These are phyloP conservation scores for Blastomyces gilchristii DNA, from an alignment of 2,329 filamentous ascomycete species.

Conservation along the genomic window DNA sequence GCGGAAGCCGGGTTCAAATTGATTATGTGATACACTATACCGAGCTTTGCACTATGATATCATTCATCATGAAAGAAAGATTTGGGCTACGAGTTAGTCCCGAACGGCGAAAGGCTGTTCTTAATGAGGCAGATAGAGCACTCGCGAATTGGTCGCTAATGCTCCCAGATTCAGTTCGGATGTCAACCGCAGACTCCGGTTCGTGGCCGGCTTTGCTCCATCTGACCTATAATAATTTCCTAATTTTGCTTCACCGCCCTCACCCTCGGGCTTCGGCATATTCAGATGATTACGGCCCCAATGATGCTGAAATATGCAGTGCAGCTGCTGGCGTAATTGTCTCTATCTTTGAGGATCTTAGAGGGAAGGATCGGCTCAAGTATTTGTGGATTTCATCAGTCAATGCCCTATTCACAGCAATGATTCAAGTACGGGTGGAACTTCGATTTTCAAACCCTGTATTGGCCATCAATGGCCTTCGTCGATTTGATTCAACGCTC, in stretches of 20 bases:
- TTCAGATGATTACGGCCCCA: conserved; percentile 36
- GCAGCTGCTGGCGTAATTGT: conserved; percentile 37
- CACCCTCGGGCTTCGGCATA: conserved; percentile 35
- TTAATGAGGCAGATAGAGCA: conserved; percentile 34
- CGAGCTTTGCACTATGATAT: conserved; percentile 43
- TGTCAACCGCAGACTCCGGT: conserved; percentile 34
- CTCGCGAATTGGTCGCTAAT: conserved; percentile 35
- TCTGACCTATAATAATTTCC: conserved; percentile 38
- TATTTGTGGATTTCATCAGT: conserved; percentile 37
- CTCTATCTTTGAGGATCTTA: conserved; percentile 37
- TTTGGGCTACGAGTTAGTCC: conserved; percentile 33
- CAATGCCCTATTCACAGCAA: conserved; percentile 37
- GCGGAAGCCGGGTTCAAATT: conserved; percentile 34
- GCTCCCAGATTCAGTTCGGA: conserved; percentile 32
- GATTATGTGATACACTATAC: conserved; percentile 42
- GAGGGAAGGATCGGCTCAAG: conserved; percentile 33
- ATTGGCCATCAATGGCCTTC: conserved; percentile 36
- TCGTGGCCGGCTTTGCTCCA: conserved; percentile 38
- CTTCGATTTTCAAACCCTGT: conserved; percentile 38
- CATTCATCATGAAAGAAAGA: conserved; percentile 34
- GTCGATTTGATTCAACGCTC: conserved; percentile 35
- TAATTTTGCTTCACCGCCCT: conserved; percentile 37
- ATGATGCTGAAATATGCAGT: conserved; percentile 39
- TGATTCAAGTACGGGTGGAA: conserved; percentile 39
- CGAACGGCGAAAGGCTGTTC: conserved; percentile 33